A percentile compares a stretch with the other conserved stretches of the same genome.
Evolutionary conservation across 495 filamentous ascomycete species (phyloP).

Genomic region (Neurospora discreta): DNA sequence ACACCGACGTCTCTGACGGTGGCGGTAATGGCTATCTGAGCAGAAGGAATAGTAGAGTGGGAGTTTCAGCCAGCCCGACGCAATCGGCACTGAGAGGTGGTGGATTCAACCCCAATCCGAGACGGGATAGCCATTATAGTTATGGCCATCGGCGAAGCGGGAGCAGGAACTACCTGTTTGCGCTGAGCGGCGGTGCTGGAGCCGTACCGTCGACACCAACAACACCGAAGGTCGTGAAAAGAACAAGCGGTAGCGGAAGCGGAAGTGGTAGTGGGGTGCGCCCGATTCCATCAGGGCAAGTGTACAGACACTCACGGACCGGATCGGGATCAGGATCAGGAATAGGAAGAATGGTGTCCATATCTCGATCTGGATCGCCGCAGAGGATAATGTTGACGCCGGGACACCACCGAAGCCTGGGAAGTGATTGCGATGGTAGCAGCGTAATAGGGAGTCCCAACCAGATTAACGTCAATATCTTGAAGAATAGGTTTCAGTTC

Average conservation of each 20-base stretch:
- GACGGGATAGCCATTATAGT: neutral
- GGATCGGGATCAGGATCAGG: neutral
- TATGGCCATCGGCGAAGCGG: neutral
- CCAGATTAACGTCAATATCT: neutral
- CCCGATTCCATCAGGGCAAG: neutral
- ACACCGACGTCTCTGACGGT: neutral
- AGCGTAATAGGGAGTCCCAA: neutral
- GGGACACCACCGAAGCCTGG: neutral
- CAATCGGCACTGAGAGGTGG: neutral
- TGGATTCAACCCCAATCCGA: neutral
- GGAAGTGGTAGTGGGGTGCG: neutral
- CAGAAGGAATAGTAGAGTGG: neutral
- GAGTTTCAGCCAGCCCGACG: neutral
- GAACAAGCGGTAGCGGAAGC: neutral
- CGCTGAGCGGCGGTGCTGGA: neutral
- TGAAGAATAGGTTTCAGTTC: neutral
- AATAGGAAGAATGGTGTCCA: neutral
- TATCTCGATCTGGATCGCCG: neutral
- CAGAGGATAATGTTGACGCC: neutral
- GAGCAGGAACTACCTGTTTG: conserved; percentile 2
- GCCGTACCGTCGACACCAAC: neutral
- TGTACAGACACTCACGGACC: neutral
- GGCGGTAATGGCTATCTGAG: neutral
- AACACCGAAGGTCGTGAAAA: neutral
- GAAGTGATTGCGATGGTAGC: neutral